Percentiles rank a stretch among this genome's conserved stretches.
Conservation (phyloP, 352 stramenopile species). For the Globisporangium nunn region DNA sequence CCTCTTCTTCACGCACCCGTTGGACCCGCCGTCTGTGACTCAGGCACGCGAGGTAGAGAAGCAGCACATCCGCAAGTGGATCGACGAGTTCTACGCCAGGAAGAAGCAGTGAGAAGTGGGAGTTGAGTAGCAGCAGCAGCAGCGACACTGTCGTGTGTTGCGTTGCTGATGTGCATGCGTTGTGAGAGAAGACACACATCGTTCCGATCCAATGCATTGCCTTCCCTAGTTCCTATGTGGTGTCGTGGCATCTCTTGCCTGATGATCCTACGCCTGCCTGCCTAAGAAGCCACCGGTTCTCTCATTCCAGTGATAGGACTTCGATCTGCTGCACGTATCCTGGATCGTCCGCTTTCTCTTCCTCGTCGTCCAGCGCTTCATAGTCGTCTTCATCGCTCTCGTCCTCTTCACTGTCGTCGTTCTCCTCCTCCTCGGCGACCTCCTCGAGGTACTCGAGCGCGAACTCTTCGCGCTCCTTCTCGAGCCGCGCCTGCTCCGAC, state of each 20-base stretch:
- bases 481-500: conserved; percentile 31
- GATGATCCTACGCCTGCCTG: no score
- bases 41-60: conserved; percentile 36
- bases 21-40: conserved; percentile 43
- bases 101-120: neutral
- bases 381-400: conserved; percentile 13
- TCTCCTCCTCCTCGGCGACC: conserved; percentile 28
- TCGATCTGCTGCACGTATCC: conserved; percentile 22
- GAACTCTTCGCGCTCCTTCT: conserved; percentile 57
- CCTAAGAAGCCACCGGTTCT: neutral
- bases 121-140: neutral
- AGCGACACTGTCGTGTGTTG: no score
- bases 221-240: no score
- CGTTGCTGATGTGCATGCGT: no score
- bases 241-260: no score
- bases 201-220: no score
- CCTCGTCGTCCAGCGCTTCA: neutral
- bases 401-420: conserved; percentile 16
- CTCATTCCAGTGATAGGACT: neutral
- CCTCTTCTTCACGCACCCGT: conserved; percentile 66
- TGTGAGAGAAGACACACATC: neutral
- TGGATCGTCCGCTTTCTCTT: conserved; percentile 7
- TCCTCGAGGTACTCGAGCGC: conserved; percentile 58
- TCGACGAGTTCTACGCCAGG: conserved; percentile 23
- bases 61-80: conserved; percentile 52